A percentile compares a stretch with the other conserved stretches of the same genome.
Evolutionary conservation across 1,139 yeast genomes (phyloP).

Genomic region (Taiozyma sp.): DNA sequence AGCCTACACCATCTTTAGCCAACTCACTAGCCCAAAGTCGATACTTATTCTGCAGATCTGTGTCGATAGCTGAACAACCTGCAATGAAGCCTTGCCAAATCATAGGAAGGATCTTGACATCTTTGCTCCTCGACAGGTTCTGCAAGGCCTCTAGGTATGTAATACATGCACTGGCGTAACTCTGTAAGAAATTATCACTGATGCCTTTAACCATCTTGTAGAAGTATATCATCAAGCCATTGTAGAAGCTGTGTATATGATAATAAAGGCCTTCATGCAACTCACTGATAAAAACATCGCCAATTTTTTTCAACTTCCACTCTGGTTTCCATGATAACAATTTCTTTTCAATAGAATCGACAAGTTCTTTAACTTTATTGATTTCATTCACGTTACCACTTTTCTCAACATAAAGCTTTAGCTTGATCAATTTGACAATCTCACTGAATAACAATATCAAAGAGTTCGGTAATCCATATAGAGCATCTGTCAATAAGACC

Average conservation of each 20-base stretch:
- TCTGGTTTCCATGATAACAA: constrained; percentile 64
- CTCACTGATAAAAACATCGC: constrained; percentile 35
- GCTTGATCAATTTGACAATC: constrained; percentile 58
- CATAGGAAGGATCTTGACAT: constrained; percentile 64
- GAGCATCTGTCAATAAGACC: constrained; percentile 70
- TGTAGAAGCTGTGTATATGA: constrained; percentile 75
- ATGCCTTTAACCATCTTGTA: constrained; percentile 57
- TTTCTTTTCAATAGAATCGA: constrained; percentile 44
- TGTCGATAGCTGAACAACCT: constrained; percentile 72
- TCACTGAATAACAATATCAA: constrained; percentile 66
- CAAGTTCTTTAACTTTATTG: constrained; percentile 37
- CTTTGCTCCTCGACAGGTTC: constrained; percentile 44
- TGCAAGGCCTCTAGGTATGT: constrained; percentile 63
- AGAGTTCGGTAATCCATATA: constrained; percentile 83
- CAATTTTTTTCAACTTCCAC: constrained; percentile 27
- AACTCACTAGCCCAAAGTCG: constrained; percentile 79
- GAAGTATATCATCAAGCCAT: constrained; percentile 71
- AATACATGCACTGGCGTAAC: constrained; percentile 55
- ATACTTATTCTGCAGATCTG: constrained; percentile 56
- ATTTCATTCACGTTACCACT: constrained; percentile 26
- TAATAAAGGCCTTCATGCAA: constrained; percentile 73
- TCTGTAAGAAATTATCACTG: constrained; percentile 45
- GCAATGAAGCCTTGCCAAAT: constrained; percentile 91
- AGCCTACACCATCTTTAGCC: constrained; percentile 69
- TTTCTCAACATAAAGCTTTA: constrained; percentile 46